phyloP scores from a whole-genome alignment of 257 asterid genomes.

The Solanum rostratum region DNA sequence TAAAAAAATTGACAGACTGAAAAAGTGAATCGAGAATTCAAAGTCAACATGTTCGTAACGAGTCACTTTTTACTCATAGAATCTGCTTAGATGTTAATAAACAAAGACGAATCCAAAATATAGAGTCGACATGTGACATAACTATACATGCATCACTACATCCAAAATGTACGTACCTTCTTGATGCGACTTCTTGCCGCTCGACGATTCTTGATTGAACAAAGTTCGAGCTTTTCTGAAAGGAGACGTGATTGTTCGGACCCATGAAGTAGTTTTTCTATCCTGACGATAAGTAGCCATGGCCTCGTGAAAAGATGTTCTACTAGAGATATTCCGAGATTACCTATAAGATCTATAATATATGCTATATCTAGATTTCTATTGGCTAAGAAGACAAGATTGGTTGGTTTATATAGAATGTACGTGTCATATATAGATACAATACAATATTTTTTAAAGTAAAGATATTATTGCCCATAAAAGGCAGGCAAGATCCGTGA shows the following conservation, averaged over 20 bases:
- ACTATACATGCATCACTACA: not conserved
- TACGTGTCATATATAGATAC: not conserved
- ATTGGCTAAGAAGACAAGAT: not conserved
- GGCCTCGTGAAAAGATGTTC: not conserved
- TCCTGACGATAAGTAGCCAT: not conserved
- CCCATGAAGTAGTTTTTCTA: slow-evolving; percentile 8
- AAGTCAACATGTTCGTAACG: not conserved
- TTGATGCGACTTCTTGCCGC: slow-evolving; percentile 10
- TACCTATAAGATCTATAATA: not conserved
- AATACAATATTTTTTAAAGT: not conserved
- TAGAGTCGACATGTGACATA: not conserved
- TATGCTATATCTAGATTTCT: not conserved
- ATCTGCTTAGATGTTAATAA: not conserved
- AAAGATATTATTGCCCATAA: not conserved
- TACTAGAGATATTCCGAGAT: not conserved
- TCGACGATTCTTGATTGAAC: slow-evolving; percentile 14
- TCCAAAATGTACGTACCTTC: slow-evolving; percentile 7
- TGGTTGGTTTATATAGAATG: not conserved
- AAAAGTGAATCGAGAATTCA: not conserved
- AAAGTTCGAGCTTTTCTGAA: slow-evolving; percentile 26
- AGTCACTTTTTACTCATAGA: not conserved
- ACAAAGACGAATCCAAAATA: not conserved
- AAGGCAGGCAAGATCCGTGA: slow-evolving; percentile 28
- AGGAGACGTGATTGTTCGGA: slow-evolving; percentile 17
- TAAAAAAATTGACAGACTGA: not conserved